These are phyloP conservation scores for Hymenoscyphus repandus DNA, from an alignment of 2,329 filamentous ascomycete species.

Conservation along the genomic window DNA sequence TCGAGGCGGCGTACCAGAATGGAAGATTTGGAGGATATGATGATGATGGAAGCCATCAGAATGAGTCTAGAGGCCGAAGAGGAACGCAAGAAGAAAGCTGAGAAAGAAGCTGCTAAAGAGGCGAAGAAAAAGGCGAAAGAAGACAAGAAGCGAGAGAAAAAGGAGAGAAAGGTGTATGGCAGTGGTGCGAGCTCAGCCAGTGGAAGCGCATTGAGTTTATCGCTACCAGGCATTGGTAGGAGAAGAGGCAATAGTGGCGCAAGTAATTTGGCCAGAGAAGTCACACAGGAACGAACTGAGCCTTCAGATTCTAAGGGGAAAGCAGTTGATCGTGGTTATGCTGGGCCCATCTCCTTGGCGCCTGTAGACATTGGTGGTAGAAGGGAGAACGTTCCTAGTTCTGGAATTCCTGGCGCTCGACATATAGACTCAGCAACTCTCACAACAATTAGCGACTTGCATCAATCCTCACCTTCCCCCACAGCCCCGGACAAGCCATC, in stretches of 20 bases:
- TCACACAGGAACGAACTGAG: slow-evolving; percentile 42
- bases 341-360: slow-evolving; percentile 9
- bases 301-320: slow-evolving; percentile 56
- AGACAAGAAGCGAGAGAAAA: slow-evolving; percentile 58
- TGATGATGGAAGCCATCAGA: slow-evolving; percentile 96
- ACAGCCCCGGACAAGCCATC: slow-evolving; percentile 57
- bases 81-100: slow-evolving; percentile 79
- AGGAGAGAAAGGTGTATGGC: slow-evolving; percentile 53
- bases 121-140: slow-evolving; percentile 83
- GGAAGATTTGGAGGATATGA: slow-evolving; percentile 92
- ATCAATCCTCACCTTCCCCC: slow-evolving; percentile 38
- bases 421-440: slow-evolving; percentile 20
- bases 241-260: slow-evolving; percentile 54
- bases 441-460: slow-evolving; percentile 31
- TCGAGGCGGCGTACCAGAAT: slow-evolving; percentile 51
- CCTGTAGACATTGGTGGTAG: slow-evolving; percentile 19
- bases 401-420: slow-evolving; percentile 19
- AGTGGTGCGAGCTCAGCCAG: slow-evolving; percentile 47
- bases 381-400: slow-evolving; percentile 13
- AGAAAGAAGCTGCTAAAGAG: slow-evolving; percentile 75
- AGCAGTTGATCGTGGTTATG: slow-evolving; percentile 51
- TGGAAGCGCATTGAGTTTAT: slow-evolving; percentile 60
- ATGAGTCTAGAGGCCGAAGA: slow-evolving; percentile 89
- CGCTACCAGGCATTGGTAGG: slow-evolving; percentile 43
- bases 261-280: slow-evolving; percentile 55